Base-by-base conservation (phyloP, 495 filamentous ascomycete species). In the Usnea hakonensis region DNA sequence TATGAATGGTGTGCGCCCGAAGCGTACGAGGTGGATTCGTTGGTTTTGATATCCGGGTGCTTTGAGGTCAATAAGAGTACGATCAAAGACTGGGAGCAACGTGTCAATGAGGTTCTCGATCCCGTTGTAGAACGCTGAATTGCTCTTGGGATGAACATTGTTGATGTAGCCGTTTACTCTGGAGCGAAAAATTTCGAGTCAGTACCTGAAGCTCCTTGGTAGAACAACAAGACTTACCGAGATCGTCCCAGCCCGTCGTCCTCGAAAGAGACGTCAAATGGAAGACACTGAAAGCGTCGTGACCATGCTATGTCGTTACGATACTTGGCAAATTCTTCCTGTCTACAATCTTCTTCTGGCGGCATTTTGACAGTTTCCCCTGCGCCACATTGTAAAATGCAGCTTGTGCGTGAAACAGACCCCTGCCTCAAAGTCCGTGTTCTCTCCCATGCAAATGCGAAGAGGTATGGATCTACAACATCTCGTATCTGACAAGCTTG, bases 221-320 rank as follows among this genome's bases (percentile, higher is more conserved):
- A n/a, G n/a, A n/a, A n/a, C n/a, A n/a, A n/a, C n/a, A 35, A 32
- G 4, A 16, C 63, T 19, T 26, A 65, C 63, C 58, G 57, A 19
- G 50, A 30, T 30, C 26, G 10, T 23, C 52, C 48, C 19, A 11
- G 14, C 10, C 48, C 30, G n/a, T 52, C 63, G 13, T 66, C 68
- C 19, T 73, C 71, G 44, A 76, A 69, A 21, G 61, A 28, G 35
- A 72, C 74, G 65, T 73, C 76, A 48, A 62, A 64, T 17, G 78
- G 78, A 5, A 80, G 62, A n/a, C 72, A 68, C 65, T 80, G 76
- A 55, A 67, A 78, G 14, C 64, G 48, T 0, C 67, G 67, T 0
- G 79, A 81, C 76, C 77, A 83, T 32, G 70, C 67, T n/a, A 75
- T 72, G 66, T 73, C 74, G 58, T 74, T 70, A 21, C 67, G 64